Percentiles rank a stretch among this genome's conserved stretches.
phyloP scores from a whole-genome alignment of 805 yeast genomes.

The Saccharomycopsis vini region DNA sequence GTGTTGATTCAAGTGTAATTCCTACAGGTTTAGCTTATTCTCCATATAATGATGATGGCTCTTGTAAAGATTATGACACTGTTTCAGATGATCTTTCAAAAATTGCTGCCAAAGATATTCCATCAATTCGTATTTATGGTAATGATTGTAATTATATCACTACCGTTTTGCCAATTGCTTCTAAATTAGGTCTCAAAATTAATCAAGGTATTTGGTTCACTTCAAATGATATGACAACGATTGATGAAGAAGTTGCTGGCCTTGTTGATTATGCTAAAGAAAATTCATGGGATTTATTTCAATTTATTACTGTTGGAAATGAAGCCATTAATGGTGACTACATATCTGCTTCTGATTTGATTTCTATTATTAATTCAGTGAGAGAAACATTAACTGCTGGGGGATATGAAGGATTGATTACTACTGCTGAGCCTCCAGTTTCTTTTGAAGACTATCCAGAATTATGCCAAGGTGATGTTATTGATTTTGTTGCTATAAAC shows the following conservation, averaged over 20 bases:
- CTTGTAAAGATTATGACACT: conserved; percentile 52
- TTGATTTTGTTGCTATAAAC: conserved; percentile 81
- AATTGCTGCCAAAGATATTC: conserved; percentile 55
- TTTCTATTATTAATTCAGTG: conserved; percentile 55
- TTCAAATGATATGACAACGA: conserved; percentile 54
- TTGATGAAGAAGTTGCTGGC: conserved; percentile 48
- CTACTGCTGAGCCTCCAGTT: conserved; percentile 89
- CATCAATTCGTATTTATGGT: conserved; percentile 69
- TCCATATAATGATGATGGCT: conserved; percentile 62
- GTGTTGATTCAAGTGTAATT: conserved; percentile 24
- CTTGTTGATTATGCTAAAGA: conserved; percentile 38
- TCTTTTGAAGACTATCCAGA: conserved; percentile 52
- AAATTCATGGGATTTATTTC: conserved; percentile 66
- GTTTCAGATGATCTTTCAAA: conserved; percentile 50
- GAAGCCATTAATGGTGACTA: conserved; percentile 70
- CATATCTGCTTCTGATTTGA: conserved; percentile 52
- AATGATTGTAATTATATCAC: conserved; percentile 70
- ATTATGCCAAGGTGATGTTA: conserved; percentile 58
- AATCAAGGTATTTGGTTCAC: conserved; percentile 86
- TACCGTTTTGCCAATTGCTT: conserved; percentile 56
- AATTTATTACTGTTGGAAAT: conserved; percentile 75
- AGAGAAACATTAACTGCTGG: conserved; percentile 48
- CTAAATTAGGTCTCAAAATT: conserved; percentile 52
- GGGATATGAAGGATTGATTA: conserved; percentile 69
- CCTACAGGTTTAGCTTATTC: conserved; percentile 65